Evolutionary conservation across 148 eudicot species (phyloP), one percentile per base, ranked within the genome.

Genomic region (Persicaria maculosa): DNA sequence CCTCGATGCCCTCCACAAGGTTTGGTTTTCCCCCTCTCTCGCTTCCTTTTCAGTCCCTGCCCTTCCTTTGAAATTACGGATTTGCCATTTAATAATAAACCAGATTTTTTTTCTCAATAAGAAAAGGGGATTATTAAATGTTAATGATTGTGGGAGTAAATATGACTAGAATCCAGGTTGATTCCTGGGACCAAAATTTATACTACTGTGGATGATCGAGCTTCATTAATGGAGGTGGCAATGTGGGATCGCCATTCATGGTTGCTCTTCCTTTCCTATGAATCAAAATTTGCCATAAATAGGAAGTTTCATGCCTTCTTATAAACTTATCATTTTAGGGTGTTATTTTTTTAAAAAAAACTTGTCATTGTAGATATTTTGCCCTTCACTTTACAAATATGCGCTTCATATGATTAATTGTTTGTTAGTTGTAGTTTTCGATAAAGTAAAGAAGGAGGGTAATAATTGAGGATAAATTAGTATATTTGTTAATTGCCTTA

Each of bases 1-100:
- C 72, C 96, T 94, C 58, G 97, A 92, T 54, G 93, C 98, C 20
- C 82, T 94, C 44, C 84, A 90, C 19, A 94, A 94, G 97, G 98
- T 94, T 20, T 50, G 76, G 12, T 78, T 52, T 74, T 45, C 43
- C 1, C 25, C 19, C 7, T 47, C 5, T 52, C 31, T 19, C 31
- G 10, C 7, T 17, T 48, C 9, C 9, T 9, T 10, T 43, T 20
- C 43, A 7, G 16, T 57, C 62, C 6, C 62, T 10, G 16, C 19
- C 62, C 16, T 65, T 65, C 4, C 43, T 15, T 8, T 52, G 55
- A 52, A 52, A 4, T 52, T 17, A 57, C 61, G 61, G 22, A 55
- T 6, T 19, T 17, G 20, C 31, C 62, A 57, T 57, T 19, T 57
- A 17, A 19, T 54, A 54, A 4, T 8, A 55, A 17, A 61, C 25